These are phyloP conservation scores for Tetradesmus lagerheimii DNA, from an alignment of 139 green algal species.

Conservation along the genomic window DNA sequence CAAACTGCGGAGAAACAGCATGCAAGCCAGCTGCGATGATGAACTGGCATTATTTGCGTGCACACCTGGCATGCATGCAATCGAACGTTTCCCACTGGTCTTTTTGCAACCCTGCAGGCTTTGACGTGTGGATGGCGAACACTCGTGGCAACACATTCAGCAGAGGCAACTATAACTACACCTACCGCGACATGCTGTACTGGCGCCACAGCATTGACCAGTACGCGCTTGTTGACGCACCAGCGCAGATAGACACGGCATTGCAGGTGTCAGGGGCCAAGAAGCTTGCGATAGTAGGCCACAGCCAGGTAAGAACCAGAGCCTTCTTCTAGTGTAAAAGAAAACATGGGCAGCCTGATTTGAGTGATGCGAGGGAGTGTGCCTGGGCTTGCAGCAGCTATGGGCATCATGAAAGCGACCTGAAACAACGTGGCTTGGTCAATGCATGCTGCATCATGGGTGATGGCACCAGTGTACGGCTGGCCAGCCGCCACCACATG, in stretches of 20 bases:
- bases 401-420: no score
- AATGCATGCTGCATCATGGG: no score
- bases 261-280: conserved; percentile 43
- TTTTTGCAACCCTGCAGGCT: conserved; percentile 59
- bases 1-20: background rate
- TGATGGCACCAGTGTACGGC: no score
- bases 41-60: background rate
- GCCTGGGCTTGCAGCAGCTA: no score
- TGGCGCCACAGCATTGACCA: conserved; percentile 52
- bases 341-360: no score
- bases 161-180: conserved; percentile 34
- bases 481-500: no score
- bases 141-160: conserved; percentile 70
- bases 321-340: no score
- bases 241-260: conserved; percentile 68
- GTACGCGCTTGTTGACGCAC: conserved; percentile 72
- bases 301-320: background rate
- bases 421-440: no score
- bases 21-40: no score
- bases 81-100: no score
- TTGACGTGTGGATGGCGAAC: conserved; percentile 80
- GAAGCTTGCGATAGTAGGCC: conserved; percentile 8
- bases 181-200: conserved; percentile 29
- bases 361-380: no score
- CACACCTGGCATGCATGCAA: no score